These are phyloP conservation scores for Naegleria fowleri DNA, from an alignment of 208 protist species.

Conservation along the genomic window DNA sequence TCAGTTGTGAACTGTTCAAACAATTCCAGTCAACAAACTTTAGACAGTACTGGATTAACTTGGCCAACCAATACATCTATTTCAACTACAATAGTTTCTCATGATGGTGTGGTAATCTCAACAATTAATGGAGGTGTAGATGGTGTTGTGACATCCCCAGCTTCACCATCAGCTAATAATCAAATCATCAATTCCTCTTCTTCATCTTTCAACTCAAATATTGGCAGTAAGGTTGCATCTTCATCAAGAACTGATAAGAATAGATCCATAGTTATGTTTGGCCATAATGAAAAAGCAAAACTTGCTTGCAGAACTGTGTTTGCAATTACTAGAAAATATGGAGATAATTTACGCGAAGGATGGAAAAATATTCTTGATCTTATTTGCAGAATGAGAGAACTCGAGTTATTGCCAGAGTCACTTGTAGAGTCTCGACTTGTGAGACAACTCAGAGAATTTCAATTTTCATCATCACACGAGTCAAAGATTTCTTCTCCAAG, in stretches of 20 bases:
- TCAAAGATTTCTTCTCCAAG: background rate
- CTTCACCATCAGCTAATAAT: background rate
- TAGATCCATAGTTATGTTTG: conserved; percentile 43
- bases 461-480: background rate
- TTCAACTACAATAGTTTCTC: background rate
- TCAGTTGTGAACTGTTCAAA: background rate
- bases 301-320: conserved; percentile 48
- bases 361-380: conserved; percentile 49
- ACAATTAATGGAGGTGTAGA: background rate
- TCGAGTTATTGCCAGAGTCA: conserved; percentile 5
- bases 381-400: conserved; percentile 18
- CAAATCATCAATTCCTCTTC: background rate
- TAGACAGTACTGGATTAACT: background rate
- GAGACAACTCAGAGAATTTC: background rate
- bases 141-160: background rate
- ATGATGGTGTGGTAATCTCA: background rate
- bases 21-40: too few relatives aligned
- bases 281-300: conserved; percentile 49
- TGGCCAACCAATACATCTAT: background rate
- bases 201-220: background rate
- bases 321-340: conserved; percentile 43
- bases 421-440: background rate
- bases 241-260: background rate
- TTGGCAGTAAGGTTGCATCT: background rate
- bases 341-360: conserved; percentile 49